Evolutionary conservation across 768 basidiomycete species (phyloP), one percentile per base, ranked within the genome.

Genomic region (Tubosaeta brunneosetosa): DNA sequence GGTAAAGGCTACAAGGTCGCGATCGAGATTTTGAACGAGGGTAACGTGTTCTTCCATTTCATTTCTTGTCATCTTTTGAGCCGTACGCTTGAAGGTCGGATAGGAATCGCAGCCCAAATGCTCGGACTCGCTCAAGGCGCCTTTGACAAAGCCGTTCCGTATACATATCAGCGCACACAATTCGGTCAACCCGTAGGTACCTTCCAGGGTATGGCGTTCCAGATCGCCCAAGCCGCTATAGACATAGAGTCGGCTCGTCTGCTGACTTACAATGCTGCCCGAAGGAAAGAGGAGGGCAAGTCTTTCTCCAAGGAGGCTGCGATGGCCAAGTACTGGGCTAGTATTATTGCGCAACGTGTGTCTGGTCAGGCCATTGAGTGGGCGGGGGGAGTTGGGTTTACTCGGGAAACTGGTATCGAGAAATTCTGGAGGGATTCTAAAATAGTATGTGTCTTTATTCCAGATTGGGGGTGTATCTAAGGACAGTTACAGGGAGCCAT

Each of bases 71-170:
- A 9, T 32, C 26, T 44, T 41, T 31, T 49, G 40, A 41, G 36
- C 19, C 31, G 45, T 34, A 1, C 32, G 31, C 44, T 40, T 22
- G 16, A 43, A 82, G 84, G 89, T 50, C 91, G 95, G 53, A 95
- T 97, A 61, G 95, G 95, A 31, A 98, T 98, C 57, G 97, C 95
- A 16, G 95, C 91, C 1, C 97, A 99, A 71, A 97, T 98, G 97
- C 78, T 99, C 49, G 97, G 97, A 14, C 84, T 98, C 29, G 97
- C 97, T 2, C 94, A 97, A 65, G 97, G 95, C 22, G 94, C 93
- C 2, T 99, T 98, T 66, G 85, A 94, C 73, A 91, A 94, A 66
- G 81, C 90, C 2, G 91, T 98, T n/a, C 86, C 90, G 0, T 97
- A 97, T 70, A 91, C 97, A 1, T 97, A 91, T 71, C 81, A 94